A percentile compares a stretch with the other conserved stretches of the same genome.
Evolutionary conservation across 805 yeast genomes (phyloP).

Genomic region (Starmerella potacharoeniae): DNA sequence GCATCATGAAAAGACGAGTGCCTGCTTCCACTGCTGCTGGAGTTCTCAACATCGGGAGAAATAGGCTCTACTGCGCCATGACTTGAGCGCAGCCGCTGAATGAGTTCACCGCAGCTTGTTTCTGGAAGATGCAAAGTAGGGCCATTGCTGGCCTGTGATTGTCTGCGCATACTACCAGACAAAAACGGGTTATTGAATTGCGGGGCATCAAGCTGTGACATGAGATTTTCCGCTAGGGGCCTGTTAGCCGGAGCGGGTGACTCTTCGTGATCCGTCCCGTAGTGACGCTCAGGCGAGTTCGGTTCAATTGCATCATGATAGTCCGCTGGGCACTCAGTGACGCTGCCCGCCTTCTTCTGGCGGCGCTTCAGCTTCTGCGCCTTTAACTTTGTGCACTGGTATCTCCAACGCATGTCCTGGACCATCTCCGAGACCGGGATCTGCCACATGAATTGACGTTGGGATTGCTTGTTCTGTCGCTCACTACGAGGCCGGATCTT

Average conservation of each 20-base stretch:
- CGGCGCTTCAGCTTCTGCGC: conserved; percentile 7
- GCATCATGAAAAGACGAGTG: neutral
- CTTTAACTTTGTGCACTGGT: conserved; percentile 3
- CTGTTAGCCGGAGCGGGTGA: neutral
- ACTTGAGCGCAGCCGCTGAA: conserved; percentile 17
- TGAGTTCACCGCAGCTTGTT: conserved; percentile 15
- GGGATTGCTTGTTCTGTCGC: neutral
- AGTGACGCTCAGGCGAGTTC: neutral
- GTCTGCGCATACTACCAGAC: neutral
- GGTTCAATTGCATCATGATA: neutral
- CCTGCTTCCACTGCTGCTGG: neutral
- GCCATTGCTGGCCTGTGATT: conserved; percentile 8
- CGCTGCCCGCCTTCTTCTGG: neutral
- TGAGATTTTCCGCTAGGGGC: too few relatives aligned
- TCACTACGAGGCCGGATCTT: conserved; percentile 23
- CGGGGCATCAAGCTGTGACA: neutral
- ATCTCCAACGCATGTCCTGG: conserved; percentile 19
- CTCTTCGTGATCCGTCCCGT: neutral
- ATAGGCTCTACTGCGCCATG: conserved; percentile 5
- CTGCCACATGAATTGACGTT: conserved; percentile 12
- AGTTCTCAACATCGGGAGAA: neutral
- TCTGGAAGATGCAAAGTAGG: conserved; percentile 9
- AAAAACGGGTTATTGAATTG: conserved; percentile 1
- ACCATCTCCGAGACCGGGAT: conserved; percentile 15
- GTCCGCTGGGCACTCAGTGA: neutral